These are phyloP conservation scores for Candida krabiensis DNA, from an alignment of 805 yeast genomes.

Conservation along the genomic window DNA sequence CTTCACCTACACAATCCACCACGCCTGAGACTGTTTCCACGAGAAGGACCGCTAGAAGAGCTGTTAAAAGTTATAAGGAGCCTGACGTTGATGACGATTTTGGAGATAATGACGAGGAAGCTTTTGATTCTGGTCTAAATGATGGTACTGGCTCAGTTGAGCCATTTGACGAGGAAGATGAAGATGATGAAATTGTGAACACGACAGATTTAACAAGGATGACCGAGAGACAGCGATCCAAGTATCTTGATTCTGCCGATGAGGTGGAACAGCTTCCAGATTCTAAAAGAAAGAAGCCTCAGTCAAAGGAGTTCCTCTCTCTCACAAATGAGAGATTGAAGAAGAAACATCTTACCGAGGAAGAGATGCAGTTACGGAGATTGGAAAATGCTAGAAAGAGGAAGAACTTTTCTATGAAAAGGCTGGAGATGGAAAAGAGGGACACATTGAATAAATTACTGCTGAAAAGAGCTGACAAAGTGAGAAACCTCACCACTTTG, in stretches of 20 bases:
- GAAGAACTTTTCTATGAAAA: conserved; percentile 77
- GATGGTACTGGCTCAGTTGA: conserved; percentile 7
- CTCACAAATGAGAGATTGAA: conserved; percentile 41
- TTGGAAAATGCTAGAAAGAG: conserved; percentile 89
- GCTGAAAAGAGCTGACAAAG: conserved; percentile 79
- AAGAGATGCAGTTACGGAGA: conserved; percentile 75
- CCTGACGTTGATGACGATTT: conserved; percentile 21
- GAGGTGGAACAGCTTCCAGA: conserved; percentile 17
- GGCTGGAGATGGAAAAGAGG: conserved; percentile 87
- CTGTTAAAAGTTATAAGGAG: conserved; percentile 19
- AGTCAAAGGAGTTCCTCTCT: conserved; percentile 32
- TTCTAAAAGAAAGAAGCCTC: conserved; percentile 8
- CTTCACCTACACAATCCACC: conserved; percentile 3
- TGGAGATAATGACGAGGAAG: conserved; percentile 27
- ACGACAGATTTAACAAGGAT: conserved; percentile 45
- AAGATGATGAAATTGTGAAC: conserved; percentile 42
- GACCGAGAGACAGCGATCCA: conserved; percentile 59
- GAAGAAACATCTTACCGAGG: conserved; percentile 70
- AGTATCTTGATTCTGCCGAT: conserved; percentile 35
- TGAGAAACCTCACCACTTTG: conserved; percentile 38
- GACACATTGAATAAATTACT: conserved; percentile 87
- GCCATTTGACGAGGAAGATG: conserved; percentile 30
- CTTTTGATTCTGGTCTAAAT: conserved; percentile 6
- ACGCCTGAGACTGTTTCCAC: conserved; percentile 3
- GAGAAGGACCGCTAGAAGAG: conserved; percentile 13